Evolutionary conservation across 2,329 filamentous ascomycete species (phyloP), one percentile per base, ranked within the genome.

Genomic region (Biscogniauxia mediterranea): DNA sequence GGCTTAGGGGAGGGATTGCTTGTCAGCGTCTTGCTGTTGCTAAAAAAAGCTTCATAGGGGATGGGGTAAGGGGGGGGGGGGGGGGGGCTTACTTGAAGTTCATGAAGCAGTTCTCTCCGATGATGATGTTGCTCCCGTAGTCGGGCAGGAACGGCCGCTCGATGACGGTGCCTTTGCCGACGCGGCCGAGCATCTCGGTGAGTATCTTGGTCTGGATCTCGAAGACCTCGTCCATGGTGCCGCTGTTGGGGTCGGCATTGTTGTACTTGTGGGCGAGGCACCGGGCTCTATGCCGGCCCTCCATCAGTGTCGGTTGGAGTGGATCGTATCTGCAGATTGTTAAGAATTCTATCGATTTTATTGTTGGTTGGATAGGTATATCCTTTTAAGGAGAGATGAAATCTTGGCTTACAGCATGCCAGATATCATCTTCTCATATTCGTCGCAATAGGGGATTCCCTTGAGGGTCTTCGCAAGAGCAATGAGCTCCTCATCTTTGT

Each of bases 391-490:
- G 28, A 32, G 7, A 32, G 28, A 23, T 23, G 23, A 5, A 23
- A 5, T 2, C 28, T 32, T 9, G 7, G 7, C 79, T 66, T 71
- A 85, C 83, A 87, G 76, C 77, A 87, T 84, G 26, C 85, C 85
- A 0, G 84, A 87, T 54, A 88, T 83, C 84, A 88, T 88, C 68
- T 83, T 84, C 68, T 88, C 83, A 58, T 87, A 88, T 62, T 87
- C 81, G 7, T 87, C 85, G 5, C 63, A 49, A 57, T 59, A 56
- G 5, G 61, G 64, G 9, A 65, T 56, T 54, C 65, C 49, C 3
- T 38, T 3, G 55, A 66, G 57, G 25, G 25, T 28, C 26, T 60
- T 65, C 2, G 64, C 59, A 28, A 46, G 15, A 11, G 38, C 38
- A 46, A 46, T 46, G 38, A 46, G 13, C 2, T 46, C 38, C 38